Percentiles rank a stretch among this genome's conserved stretches.
Evolutionary conservation across 1,139 yeast genomes (phyloP).

Genomic region (Komagataea norvegica): DNA sequence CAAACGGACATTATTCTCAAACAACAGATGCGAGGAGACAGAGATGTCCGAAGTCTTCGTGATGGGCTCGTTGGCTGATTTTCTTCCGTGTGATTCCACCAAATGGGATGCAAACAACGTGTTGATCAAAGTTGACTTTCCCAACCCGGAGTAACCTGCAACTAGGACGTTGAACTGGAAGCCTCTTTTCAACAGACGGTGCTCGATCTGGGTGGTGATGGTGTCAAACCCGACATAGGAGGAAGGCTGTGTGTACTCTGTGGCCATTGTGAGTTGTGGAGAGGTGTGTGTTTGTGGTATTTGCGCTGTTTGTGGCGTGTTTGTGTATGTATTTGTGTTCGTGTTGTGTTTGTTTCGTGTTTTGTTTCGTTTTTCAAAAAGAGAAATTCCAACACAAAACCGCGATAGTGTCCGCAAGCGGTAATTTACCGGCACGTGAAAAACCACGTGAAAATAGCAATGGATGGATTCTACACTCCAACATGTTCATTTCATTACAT

Average conservation of each 20-base stretch:
- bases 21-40: constrained; percentile 60
- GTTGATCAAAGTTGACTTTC: constrained; percentile 87
- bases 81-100: constrained; percentile 70
- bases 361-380: background rate
- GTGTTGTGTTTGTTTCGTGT: no score
- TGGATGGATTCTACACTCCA: no score
- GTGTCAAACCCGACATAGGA: constrained; percentile 93
- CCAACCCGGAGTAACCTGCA: constrained; percentile 90
- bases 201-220: constrained; percentile 92
- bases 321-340: background rate
- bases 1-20: constrained; percentile 84
- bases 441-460: background rate
- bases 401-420: constrained; percentile 1
- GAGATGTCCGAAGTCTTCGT: constrained; percentile 87
- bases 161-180: constrained; percentile 93
- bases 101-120: constrained; percentile 84
- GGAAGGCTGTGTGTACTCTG: constrained; percentile 34
- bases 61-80: constrained; percentile 54
- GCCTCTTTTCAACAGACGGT: constrained; percentile 85
- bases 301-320: constrained; percentile 1
- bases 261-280: constrained; percentile 1
- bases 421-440: constrained; percentile 6
- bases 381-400: constrained; percentile 11
- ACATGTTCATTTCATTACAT: no score
- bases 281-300: background rate